Conservation (phyloP, 2,329 filamentous ascomycete genomes). For the Pseudocercospora macadamiae region DNA sequence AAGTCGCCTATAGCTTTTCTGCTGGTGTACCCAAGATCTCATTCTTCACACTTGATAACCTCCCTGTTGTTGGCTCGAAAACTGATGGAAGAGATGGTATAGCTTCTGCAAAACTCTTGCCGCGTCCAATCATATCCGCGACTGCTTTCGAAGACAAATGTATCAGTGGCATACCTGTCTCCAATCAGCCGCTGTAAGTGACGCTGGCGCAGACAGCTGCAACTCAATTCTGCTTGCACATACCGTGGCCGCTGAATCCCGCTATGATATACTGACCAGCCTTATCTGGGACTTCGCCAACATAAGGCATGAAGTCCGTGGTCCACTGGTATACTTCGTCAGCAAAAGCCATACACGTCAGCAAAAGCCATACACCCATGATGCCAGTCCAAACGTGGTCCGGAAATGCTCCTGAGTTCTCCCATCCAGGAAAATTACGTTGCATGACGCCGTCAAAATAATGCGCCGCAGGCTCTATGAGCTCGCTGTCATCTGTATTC, state of each 20-base stretch:
- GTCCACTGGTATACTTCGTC: too few species aligned
- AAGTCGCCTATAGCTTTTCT: neutral
- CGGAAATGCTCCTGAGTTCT: constrained; percentile 42
- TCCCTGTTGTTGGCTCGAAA: constrained; percentile 2
- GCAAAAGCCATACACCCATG: too few species aligned
- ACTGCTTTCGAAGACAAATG: constrained; percentile 3
- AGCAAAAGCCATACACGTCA: too few species aligned
- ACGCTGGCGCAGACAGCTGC: too few species aligned
- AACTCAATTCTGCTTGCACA: too few species aligned
- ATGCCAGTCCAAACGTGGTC: constrained; percentile 48
- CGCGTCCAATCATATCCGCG: constrained; percentile 3
- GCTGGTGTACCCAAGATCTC: neutral
- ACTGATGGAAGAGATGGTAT: neutral
- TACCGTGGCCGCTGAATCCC: constrained; percentile 57
- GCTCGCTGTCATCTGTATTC: constrained; percentile 48
- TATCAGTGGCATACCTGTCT: constrained; percentile 44
- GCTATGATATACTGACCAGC: constrained; percentile 50
- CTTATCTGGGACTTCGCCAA: constrained; percentile 49
- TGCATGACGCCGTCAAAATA: constrained; percentile 56
- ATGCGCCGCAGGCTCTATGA: constrained; percentile 45
- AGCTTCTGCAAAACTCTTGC: neutral
- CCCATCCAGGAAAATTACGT: constrained; percentile 52
- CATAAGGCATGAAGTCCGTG: constrained; percentile 40
- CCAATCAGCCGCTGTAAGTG: too few species aligned
- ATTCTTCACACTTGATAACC: neutral